Percentiles rank a stretch among this genome's conserved stretches.
These are phyloP conservation scores for Torulaspora gathmanii DNA, from an alignment of 805 yeast species.

Conservation along the genomic window DNA sequence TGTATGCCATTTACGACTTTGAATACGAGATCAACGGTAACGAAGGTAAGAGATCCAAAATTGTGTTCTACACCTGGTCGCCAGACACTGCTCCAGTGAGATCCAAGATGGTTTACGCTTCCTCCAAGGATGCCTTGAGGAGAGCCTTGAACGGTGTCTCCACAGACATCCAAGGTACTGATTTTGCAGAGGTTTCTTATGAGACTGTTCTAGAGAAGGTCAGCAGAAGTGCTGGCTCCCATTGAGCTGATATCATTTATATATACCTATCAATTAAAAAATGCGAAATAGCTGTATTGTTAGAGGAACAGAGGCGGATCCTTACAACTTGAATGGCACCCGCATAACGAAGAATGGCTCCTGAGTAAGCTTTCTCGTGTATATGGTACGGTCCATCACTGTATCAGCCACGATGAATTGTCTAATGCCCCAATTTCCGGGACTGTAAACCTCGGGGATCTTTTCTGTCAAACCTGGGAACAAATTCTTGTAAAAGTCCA, in stretches of 20 bases:
- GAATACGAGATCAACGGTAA: slow-evolving; percentile 86
- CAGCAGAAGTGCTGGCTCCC: slow-evolving; percentile 71
- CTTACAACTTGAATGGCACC: slow-evolving; percentile 7
- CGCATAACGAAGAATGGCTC: slow-evolving; percentile 37
- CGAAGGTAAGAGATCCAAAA: slow-evolving; percentile 89
- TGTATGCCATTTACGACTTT: slow-evolving; percentile 94
- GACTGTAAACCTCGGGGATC: slow-evolving; percentile 54
- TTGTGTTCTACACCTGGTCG: slow-evolving; percentile 80
- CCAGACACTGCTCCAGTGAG: slow-evolving; percentile 96
- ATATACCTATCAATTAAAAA: background rate
- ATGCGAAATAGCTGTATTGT: background rate
- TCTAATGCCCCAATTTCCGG: slow-evolving; percentile 44
- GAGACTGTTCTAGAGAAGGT: slow-evolving; percentile 89
- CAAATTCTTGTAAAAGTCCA: slow-evolving; percentile 49
- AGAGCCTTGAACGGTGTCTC: slow-evolving; percentile 94
- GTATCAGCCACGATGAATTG: slow-evolving; percentile 45
- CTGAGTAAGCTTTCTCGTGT: slow-evolving; percentile 37
- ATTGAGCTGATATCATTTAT: slow-evolving; percentile 30
- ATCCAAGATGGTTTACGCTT: slow-evolving; percentile 96
- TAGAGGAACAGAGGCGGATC: background rate
- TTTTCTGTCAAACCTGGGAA: slow-evolving; percentile 45
- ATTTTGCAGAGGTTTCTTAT: slow-evolving; percentile 92
- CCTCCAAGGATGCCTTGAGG: slow-evolving; percentile 97
- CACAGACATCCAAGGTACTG: slow-evolving; percentile 96
- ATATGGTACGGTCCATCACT: slow-evolving; percentile 49